These are phyloP conservation scores for Yamadazyma taylorii DNA, from an alignment of 1,139 yeast species.

Conservation along the genomic window DNA sequence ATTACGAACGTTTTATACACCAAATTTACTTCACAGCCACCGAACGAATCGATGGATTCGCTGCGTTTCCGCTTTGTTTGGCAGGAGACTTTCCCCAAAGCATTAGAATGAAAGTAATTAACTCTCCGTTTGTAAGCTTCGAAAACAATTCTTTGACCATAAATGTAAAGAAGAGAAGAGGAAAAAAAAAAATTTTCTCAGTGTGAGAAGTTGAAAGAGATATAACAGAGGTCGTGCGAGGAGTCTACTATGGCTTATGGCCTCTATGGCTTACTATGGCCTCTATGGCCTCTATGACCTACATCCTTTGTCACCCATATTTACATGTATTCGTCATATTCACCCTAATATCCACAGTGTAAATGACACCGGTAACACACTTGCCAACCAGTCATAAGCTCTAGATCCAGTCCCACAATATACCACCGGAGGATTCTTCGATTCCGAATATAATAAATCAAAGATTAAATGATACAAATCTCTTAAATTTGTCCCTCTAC, in stretches of 20 bases:
- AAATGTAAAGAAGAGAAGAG: constrained; percentile 50
- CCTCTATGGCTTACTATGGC: too few relatives aligned
- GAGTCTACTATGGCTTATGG: too few relatives aligned
- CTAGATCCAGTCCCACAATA: constrained; percentile 56
- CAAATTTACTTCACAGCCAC: not conserved
- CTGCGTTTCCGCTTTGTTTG: constrained; percentile 63
- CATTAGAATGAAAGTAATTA: constrained; percentile 31
- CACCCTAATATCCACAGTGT: constrained; percentile 23
- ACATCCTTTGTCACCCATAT: too few relatives aligned
- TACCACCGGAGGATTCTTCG: constrained; percentile 30
- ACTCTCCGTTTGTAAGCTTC: constrained; percentile 64
- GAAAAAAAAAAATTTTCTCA: constrained; percentile 13
- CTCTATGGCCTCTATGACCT: too few relatives aligned
- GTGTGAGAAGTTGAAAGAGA: not conserved
- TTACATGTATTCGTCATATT: not conserved
- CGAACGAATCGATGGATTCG: constrained; percentile 37
- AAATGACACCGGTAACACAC: constrained; percentile 34
- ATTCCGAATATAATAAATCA: constrained; percentile 47
- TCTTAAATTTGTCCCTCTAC: constrained; percentile 42
- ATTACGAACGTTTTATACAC: not conserved
- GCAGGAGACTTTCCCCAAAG: constrained; percentile 98
- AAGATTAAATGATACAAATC: constrained; percentile 55
- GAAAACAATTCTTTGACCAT: constrained; percentile 81
- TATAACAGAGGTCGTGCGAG: not conserved
- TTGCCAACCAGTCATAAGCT: constrained; percentile 36